Percentiles rank a stretch among this genome's conserved stretches.
Evolutionary conservation across 805 yeast species (phyloP).

Genomic region (Candida sanyiensis): DNA sequence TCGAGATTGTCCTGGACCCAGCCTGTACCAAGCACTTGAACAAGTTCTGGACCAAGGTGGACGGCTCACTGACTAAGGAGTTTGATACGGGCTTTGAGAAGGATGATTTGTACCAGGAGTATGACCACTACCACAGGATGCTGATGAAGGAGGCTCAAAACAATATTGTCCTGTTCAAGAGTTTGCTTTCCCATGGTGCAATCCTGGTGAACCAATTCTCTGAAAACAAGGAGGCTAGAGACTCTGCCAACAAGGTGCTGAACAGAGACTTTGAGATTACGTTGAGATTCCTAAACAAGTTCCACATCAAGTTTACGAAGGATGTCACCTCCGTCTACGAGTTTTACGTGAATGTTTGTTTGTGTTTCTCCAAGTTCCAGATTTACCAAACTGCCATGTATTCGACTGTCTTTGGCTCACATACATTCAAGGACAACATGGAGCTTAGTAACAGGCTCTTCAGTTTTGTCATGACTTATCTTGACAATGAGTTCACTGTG

Average conservation of each 20-base stretch:
- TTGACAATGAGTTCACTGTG: slow-evolving; percentile 18
- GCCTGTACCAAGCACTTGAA: slow-evolving; percentile 20
- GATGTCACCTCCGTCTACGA: slow-evolving; percentile 10
- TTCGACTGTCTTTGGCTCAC: slow-evolving; percentile 20
- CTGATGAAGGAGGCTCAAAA: slow-evolving; percentile 20
- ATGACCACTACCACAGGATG: slow-evolving; percentile 16
- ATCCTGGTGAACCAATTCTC: slow-evolving; percentile 14
- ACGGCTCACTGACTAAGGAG: slow-evolving; percentile 1
- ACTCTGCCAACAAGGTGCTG: slow-evolving; percentile 10
- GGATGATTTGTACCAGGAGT: slow-evolving; percentile 20
- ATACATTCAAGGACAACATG: slow-evolving; percentile 20
- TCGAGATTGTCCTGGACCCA: slow-evolving; percentile 22
- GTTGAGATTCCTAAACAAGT: slow-evolving; percentile 24
- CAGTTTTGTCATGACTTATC: slow-evolving; percentile 17
- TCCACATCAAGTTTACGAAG: slow-evolving; percentile 13
- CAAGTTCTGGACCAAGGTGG: slow-evolving; percentile 17
- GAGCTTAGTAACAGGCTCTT: slow-evolving; percentile 21
- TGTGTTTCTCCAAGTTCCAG: slow-evolving; percentile 24
- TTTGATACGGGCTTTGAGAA: slow-evolving; percentile 19
- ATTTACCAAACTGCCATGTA: slow-evolving; percentile 21
- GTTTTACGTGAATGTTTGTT: slow-evolving; percentile 19
- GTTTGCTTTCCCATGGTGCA: slow-evolving; percentile 22
- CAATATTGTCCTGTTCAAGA: slow-evolving; percentile 24
- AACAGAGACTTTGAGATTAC: slow-evolving; percentile 24
- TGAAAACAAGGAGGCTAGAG: slow-evolving; percentile 8